Evolutionary conservation across 371 early-diverging fungal genomes (phyloP), one percentile per base, ranked within the genome.

Genomic region (Syncephalastrum racemosum): DNA sequence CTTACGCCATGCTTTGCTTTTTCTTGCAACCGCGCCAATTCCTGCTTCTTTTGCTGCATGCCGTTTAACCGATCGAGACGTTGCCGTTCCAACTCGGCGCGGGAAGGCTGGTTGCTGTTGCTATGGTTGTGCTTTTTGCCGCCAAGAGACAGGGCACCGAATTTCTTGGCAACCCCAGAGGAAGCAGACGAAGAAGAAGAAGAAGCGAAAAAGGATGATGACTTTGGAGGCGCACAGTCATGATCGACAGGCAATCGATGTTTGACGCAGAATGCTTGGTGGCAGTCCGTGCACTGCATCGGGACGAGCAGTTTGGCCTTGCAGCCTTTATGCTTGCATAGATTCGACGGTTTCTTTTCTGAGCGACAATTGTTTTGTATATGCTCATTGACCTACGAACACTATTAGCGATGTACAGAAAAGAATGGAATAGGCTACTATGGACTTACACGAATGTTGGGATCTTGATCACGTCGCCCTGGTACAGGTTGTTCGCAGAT

Each of bases 401-500:
- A n/a, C 0, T 25, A 14, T 14, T 27, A 4, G 1, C 12, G 36
- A 31, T 7, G 12, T 31, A 31, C 36, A 31, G 8, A 31, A 31
- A 31, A 31, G 16, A 14, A 7, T 13, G 4, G 4, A 3, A 49
- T 15, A 16, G 25, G 0, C 13, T 4, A 3, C 2, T 12, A 51
- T 12, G 13, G 13, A 41, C 56, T 23, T 56, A 56, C 56, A 57
- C 79, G 69, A 39, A 82, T 66, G 56, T 87, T 87, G 4, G 86
- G 86, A 69, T 87, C 80, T 40, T 82, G 77, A 16, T 81, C 83
- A 61, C 81, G 62, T 45, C 77, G 77, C 15, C 81, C 71, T n/a
- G 87, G 83, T n/a, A 87, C 83, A 36, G 86, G 84, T 44, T 72
- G 77, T 22, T 74, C 67, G 52, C 87, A 87, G 24, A 87, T 66